Base-by-base conservation (phyloP, 2,329 filamentous ascomycete genomes). In the Ophiobolus disseminans region DNA sequence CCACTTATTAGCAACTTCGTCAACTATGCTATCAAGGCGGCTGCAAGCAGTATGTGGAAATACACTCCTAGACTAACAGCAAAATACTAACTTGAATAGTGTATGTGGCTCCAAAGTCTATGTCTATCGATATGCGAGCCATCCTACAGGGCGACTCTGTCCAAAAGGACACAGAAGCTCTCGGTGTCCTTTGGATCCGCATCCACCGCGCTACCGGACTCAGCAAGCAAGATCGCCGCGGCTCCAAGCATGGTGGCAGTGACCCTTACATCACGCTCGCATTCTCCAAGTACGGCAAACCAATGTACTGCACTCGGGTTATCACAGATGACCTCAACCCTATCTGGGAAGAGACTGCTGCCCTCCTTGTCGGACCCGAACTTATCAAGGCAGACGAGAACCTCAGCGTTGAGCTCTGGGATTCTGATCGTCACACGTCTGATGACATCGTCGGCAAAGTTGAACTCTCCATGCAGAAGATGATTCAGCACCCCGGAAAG, bases 391-490 rank as follows among this genome's bases (percentile, higher is more conserved):
- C 89, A 0, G 88, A 97, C 57, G 94, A 99, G 75, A 91, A 94
- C 67, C 81, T 97, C 3, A 93, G 91, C 8, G 86, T 97, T 57
- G 93, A 97, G 70, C 83, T 97, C 1, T 97, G 94, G 94, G 94
- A 97, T 73, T 96, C 90, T 40, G 94, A 97, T 71, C 84, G 92
- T 36, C 90, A 89, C 31, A 94, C 90, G 8, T 90, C 93, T 1
- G 94, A 97, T 67, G 94, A 97, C 63, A 89, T 97, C 36, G 91
- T 97, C 11, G 94, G 94, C 44, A 97, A 97, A 73, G 85, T 97
- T 14, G 92, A 97, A 68, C 77, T 97, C 3, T 93, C 90, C 26
- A 91, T 99, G 69, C 91, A 96, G 63, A 91, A 97, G 70, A 87
- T 99, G 77, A 95, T 97, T 49, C 89, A 96, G 65, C 89, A 97